Evolutionary conservation across 768 basidiomycete genomes (phyloP), one percentile per base, ranked within the genome.

Genomic region (Leccinum olivaceopallidum): DNA sequence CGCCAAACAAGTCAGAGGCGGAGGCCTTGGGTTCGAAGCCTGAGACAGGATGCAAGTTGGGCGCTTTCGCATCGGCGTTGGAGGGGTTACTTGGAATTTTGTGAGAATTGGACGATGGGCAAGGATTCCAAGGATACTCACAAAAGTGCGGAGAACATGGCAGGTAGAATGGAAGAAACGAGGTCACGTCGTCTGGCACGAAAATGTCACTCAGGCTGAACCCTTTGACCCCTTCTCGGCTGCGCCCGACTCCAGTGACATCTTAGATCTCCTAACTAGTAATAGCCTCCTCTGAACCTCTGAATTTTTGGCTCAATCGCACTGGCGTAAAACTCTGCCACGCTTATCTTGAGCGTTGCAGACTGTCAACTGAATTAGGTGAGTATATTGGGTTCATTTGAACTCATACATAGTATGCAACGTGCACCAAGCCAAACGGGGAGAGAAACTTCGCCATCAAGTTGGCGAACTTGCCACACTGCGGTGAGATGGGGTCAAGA

Each of bases 41-140:
- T 28, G 92, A 86, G 61, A 95, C 89, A 4, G 95, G 88, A 68
- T 89, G 88, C 68, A 98, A 86, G 69, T 91, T 98, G 53, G 86
- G 87, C 2, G 90, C 88, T 39, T 76, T 80, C 26, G 87, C 81
- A 69, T 90, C 86, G 64, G 77, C 79, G 56, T 87, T 78, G 59
- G 85, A 70, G 28, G 81, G 69, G 51, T 85, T 85, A 67, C 84
- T 87, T 28, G 57, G 5, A n/a, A 44, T 3, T 4, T 6, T 26
- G 48, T 74, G 53, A 72, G 64, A 59, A 47, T 6, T 26, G 24
- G 34, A 47, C 36, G 60, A 53, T 8, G 37, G 58, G 55, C 6
- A 28, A 42, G 6, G 55, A 9, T 13, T 13, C 13, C 16, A 32
- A 53, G 14, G 6, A 22, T 37, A 86, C 90, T 85, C 73, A 92